Evolutionary conservation across 805 yeast species (phyloP).

Genomic region (Pachysolen tannophilus): DNA sequence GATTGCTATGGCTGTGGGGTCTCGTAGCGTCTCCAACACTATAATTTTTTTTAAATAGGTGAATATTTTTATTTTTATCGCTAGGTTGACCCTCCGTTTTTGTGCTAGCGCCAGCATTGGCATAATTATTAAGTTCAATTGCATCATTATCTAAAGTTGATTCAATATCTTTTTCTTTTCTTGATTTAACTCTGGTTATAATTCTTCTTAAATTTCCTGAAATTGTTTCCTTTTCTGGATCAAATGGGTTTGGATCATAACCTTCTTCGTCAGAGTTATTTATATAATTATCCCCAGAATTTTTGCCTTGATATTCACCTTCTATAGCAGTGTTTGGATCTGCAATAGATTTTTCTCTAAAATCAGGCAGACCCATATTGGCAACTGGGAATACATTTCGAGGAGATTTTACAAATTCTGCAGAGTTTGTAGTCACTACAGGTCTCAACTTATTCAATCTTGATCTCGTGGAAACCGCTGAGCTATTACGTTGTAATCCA

Average conservation of each 20-base stretch:
- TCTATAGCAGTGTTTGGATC: slow-evolving; percentile 18
- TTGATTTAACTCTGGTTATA: slow-evolving; percentile 16
- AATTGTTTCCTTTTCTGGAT: slow-evolving; percentile 17
- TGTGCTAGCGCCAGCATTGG: too few relatives aligned
- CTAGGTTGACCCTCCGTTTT: too few relatives aligned
- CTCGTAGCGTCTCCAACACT: too few relatives aligned
- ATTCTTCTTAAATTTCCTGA: slow-evolving; percentile 18
- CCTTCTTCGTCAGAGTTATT: slow-evolving; percentile 25
- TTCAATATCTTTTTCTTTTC: slow-evolving; percentile 16
- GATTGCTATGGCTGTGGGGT: too few relatives aligned
- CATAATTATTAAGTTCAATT: too few relatives aligned
- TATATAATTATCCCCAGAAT: slow-evolving; percentile 16
- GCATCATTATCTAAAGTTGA: slow-evolving; percentile 9
- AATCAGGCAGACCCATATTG: slow-evolving; percentile 66
- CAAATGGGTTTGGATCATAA: slow-evolving; percentile 16
- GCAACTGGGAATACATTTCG: slow-evolving; percentile 73
- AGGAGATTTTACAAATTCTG: slow-evolving; percentile 40
- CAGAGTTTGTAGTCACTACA: slow-evolving; percentile 3
- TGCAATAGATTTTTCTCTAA: slow-evolving; percentile 52
- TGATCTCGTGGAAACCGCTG: not conserved
- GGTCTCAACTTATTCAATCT: slow-evolving; percentile 1
- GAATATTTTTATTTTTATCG: too few relatives aligned
- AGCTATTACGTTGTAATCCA: not conserved
- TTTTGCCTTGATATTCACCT: slow-evolving; percentile 19
- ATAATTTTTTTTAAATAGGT: too few relatives aligned